phyloP scores from a whole-genome alignment of 2,329 filamentous ascomycete genomes.

The Cercospora sp. region DNA sequence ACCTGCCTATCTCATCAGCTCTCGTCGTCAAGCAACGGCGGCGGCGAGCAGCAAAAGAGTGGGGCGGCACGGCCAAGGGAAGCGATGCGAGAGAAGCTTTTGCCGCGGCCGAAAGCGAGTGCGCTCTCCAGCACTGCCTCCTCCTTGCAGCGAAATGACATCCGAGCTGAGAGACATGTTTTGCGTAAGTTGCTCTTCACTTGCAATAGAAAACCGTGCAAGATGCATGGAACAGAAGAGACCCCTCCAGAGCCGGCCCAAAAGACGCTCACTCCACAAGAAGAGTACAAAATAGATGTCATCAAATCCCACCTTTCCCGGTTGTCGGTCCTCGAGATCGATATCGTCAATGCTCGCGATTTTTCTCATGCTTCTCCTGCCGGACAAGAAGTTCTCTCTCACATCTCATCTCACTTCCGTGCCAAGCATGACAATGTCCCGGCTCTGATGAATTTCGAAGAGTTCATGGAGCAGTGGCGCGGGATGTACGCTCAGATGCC shows the following conservation, averaged over 20 bases:
- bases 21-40: slow-evolving; percentile 6
- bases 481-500: slow-evolving; percentile 2
- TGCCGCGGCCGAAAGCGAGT: not conserved
- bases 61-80: slow-evolving; percentile 5
- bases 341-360: slow-evolving; percentile 4
- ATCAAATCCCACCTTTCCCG: not conserved
- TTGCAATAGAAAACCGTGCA: not conserved
- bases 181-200: not conserved
- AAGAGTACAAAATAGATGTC: not conserved
- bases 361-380: not conserved
- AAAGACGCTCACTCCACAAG: not conserved
- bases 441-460: not conserved
- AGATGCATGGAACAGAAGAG: not conserved
- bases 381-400: slow-evolving; percentile 10
- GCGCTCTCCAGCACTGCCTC: not conserved
- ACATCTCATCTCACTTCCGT: slow-evolving; percentile 9
- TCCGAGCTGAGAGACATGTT: not conserved
- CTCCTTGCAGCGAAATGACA: not conserved
- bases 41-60: slow-evolving; percentile 2
- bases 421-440: slow-evolving; percentile 11
- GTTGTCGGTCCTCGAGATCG: not conserved
- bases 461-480: not conserved
- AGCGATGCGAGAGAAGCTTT: not conserved
- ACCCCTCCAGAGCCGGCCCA: not conserved
- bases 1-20: slow-evolving; percentile 15